Percentiles rank a stretch among this genome's conserved stretches.
phyloP scores from a whole-genome alignment of 352 stramenopile species.

The Pythium chondricola region DNA sequence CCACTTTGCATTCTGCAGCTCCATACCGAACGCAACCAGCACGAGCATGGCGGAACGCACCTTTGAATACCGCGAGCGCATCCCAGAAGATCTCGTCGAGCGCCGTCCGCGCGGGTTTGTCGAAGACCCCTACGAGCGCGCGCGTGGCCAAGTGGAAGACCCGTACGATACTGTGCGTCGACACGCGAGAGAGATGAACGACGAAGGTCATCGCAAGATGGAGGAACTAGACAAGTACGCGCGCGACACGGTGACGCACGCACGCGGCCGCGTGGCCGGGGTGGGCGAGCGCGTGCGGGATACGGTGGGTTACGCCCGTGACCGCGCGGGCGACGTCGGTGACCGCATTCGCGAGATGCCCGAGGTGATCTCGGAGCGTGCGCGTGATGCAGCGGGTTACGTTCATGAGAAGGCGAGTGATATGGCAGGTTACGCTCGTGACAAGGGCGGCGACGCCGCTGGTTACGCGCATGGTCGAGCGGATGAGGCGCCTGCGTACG shows the following conservation, averaged over 20 bases:
- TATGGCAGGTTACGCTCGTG: conserved; percentile 7
- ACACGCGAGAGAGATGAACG: conserved; percentile 24
- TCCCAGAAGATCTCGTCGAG: conserved; percentile 14
- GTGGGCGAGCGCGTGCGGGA: conserved; percentile 20
- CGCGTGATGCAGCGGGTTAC: conserved; percentile 17
- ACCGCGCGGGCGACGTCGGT: conserved; percentile 15
- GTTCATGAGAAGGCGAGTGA: conserved; percentile 14
- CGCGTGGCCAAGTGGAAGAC: conserved; percentile 16
- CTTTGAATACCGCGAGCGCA: conserved; percentile 17
- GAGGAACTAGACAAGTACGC: conserved; percentile 33
- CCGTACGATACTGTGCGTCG: conserved; percentile 11
- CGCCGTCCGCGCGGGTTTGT: conserved; percentile 4
- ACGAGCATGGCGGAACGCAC: conserved; percentile 11
- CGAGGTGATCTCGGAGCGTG: conserved; percentile 25
- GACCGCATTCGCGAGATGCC: conserved; percentile 21
- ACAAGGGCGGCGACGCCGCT: neutral
- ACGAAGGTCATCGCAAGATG: conserved; percentile 33
- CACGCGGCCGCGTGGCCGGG: conserved; percentile 20
- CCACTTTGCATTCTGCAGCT: neutral
- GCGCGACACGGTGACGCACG: conserved; percentile 24
- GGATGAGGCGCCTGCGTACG: neutral
- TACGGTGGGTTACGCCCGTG: conserved; percentile 16
- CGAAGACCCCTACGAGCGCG: conserved; percentile 16
- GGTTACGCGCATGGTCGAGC: neutral
- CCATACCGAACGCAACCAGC: neutral